A percentile compares a stretch with the other conserved stretches of the same genome.
Conservation (phyloP, 257 asterid genomes). For the Penstemon eatonii region DNA sequence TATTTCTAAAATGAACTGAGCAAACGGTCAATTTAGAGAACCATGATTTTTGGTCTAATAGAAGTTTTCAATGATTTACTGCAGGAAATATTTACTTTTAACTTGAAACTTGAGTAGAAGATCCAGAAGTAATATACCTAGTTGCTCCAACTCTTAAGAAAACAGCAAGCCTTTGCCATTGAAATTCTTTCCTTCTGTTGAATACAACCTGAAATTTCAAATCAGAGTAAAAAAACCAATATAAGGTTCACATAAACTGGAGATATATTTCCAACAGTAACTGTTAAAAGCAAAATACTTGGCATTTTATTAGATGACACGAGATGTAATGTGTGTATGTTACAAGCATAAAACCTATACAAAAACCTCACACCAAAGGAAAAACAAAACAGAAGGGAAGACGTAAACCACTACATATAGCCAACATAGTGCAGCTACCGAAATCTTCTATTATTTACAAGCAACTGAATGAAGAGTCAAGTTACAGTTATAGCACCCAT, state of each 20-base stretch:
- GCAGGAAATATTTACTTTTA: slow-evolving; percentile 9
- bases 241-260: slow-evolving; percentile 9
- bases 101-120: slow-evolving; percentile 13
- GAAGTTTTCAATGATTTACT: not conserved
- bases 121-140: slow-evolving; percentile 42
- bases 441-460: not conserved
- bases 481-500: not conserved
- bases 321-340: slow-evolving; percentile 5
- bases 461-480: not conserved
- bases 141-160: slow-evolving; percentile 77
- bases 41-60: not conserved
- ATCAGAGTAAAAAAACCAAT: slow-evolving; percentile 20
- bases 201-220: slow-evolving; percentile 65
- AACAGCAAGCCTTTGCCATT: slow-evolving; percentile 78
- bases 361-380: slow-evolving; percentile 7
- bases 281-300: slow-evolving; percentile 3
- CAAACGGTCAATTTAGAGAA: not conserved
- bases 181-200: slow-evolving; percentile 80
- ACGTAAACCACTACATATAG: slow-evolving; percentile 1
- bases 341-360: slow-evolving; percentile 1
- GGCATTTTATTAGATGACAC: slow-evolving; percentile 11
- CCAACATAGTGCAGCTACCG: not conserved
- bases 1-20: slow-evolving; percentile 1
- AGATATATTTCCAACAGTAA: not conserved
- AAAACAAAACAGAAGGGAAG: not conserved